Conservation (phyloP, 352 stramenopile genomes). For the Globisporangium nagaii region DNA sequence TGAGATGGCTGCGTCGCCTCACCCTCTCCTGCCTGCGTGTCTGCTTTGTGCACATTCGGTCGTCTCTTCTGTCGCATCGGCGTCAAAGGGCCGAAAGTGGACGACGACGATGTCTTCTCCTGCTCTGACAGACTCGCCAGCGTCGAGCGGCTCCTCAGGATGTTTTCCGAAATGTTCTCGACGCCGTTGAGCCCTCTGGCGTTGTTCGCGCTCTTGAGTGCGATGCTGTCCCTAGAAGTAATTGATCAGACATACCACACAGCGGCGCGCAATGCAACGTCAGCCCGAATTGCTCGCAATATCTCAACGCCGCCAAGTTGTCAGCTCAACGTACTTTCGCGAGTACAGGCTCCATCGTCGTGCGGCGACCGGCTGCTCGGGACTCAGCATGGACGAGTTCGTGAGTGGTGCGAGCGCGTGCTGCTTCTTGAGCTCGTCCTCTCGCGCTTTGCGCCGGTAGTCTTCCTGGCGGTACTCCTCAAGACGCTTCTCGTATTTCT, state of each 20-base stretch:
- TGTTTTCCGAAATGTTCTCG: slow-evolving; percentile 78
- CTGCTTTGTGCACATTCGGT: slow-evolving; percentile 12
- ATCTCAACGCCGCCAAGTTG: neutral
- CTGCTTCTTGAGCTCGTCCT: slow-evolving; percentile 41
- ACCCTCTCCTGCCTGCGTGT: neutral
- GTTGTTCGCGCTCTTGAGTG: slow-evolving; percentile 25
- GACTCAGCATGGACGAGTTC: slow-evolving; percentile 15
- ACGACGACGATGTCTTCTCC: neutral
- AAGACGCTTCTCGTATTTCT: slow-evolving; percentile 71
- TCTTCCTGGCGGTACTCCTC: slow-evolving; percentile 73
- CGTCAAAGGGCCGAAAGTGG: slow-evolving; percentile 13
- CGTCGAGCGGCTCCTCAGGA: slow-evolving; percentile 39
- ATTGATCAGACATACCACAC: slow-evolving; percentile 1
- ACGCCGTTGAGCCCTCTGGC: slow-evolving; percentile 41
- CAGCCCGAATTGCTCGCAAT: too few species aligned
- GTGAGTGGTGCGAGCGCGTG: slow-evolving; percentile 30
- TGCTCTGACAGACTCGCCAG: slow-evolving; percentile 29
- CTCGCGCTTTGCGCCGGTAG: slow-evolving; percentile 34
- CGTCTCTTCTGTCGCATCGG: slow-evolving; percentile 22
- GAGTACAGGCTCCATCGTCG: slow-evolving; percentile 68
- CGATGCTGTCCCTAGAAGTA: slow-evolving; percentile 25
- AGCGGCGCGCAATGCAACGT: too few species aligned
- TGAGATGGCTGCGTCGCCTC: neutral
- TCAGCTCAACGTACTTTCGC: slow-evolving; percentile 36
- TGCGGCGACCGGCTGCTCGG: slow-evolving; percentile 33